A percentile compares a stretch with the other conserved stretches of the same genome.
phyloP scores from a whole-genome alignment of 306 rosid genomes.

The Hippophae tibetana region DNA sequence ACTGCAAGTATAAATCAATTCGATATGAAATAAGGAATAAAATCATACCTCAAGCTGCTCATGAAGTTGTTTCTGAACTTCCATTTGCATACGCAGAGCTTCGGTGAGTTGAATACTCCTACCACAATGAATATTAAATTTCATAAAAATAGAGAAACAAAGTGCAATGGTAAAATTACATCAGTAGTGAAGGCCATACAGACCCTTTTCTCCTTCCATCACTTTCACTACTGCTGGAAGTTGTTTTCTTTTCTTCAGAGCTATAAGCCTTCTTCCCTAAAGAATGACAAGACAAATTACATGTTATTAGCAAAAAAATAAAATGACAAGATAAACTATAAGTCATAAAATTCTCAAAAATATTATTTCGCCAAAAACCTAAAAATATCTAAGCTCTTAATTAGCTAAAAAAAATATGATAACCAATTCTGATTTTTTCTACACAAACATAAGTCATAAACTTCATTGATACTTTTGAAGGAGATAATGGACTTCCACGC shows the following conservation, averaged over 20 bases:
- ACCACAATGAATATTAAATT: neutral
- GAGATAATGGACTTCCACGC: too few species aligned
- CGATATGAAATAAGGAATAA: neutral
- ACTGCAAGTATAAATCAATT: too few species aligned
- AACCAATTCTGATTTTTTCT: too few species aligned
- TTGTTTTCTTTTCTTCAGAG: constrained; percentile 29
- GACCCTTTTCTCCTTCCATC: constrained; percentile 32
- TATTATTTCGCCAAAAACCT: too few species aligned
- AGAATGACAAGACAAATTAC: constrained; percentile 1
- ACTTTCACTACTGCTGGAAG: constrained; percentile 15
- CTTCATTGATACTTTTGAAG: too few species aligned
- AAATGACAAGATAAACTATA: neutral
- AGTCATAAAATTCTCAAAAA: too few species aligned
- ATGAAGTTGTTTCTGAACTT: constrained; percentile 38
- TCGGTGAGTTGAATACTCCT: constrained; percentile 33
- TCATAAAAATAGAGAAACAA: neutral
- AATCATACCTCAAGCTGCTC: constrained; percentile 39
- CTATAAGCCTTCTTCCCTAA: constrained; percentile 25
- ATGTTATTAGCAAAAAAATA: neutral
- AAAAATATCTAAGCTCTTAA: too few species aligned
- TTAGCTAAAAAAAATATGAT: too few species aligned
- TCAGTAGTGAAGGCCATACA: neutral
- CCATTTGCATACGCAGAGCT: constrained; percentile 41
- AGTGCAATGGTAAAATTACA: neutral
- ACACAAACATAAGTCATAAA: too few species aligned